A percentile compares a stretch with the other conserved stretches of the same genome.
phyloP scores from a whole-genome alignment of 306 rosid species.

The Gastrolobium bilobum region DNA sequence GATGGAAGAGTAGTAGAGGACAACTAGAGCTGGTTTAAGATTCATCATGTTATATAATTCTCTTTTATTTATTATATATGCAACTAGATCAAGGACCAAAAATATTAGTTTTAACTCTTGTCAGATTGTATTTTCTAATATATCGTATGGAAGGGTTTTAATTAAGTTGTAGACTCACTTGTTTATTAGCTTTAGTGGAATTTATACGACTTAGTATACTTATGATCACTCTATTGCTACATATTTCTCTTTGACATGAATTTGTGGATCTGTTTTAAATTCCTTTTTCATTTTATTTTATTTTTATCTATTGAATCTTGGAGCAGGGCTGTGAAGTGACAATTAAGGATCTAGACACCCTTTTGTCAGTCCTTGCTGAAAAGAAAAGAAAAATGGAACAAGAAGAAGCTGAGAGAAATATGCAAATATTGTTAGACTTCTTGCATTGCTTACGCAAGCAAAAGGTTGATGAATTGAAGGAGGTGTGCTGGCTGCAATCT shows the following conservation, averaged over 20 bases:
- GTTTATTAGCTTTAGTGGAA: constrained; percentile 11
- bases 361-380: constrained; percentile 80
- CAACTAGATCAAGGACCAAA: constrained; percentile 15
- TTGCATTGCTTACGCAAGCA: constrained; percentile 89
- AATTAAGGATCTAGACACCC: constrained; percentile 85
- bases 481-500: constrained; percentile 64
- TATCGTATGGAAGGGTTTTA: constrained; percentile 18
- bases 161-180: constrained; percentile 1
- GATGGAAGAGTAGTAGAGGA: not conserved
- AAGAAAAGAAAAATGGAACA: constrained; percentile 99
- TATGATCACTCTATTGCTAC: not conserved
- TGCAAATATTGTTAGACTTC: constrained; percentile 92
- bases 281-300: not conserved
- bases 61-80: constrained; percentile 6
- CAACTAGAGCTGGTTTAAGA: constrained; percentile 13
- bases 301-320: constrained; percentile 2
- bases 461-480: constrained; percentile 82
- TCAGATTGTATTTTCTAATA: constrained; percentile 11
- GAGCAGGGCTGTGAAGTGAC: constrained; percentile 92
- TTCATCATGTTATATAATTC: not conserved
- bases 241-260: constrained; percentile 26
- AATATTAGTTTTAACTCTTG: not conserved
- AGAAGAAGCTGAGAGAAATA: constrained; percentile 96
- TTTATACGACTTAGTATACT: not conserved
- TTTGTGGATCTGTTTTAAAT: constrained; percentile 28